Evolutionary conservation across 2,329 filamentous ascomycete species (phyloP).

Genomic region (Huntiella omanensis): DNA sequence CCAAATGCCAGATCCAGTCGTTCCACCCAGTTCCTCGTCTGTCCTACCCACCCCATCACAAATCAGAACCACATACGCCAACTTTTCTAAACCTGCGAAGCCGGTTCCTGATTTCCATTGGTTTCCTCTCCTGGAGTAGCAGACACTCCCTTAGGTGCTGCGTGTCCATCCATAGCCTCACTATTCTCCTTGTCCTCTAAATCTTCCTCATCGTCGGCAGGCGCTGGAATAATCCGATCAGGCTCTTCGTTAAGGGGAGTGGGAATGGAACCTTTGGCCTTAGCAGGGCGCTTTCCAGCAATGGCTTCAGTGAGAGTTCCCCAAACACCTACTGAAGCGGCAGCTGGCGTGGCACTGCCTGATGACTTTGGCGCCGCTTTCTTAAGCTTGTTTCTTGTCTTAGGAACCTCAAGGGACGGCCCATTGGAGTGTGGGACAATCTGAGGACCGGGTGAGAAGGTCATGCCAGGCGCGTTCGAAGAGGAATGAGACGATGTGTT

Average conservation of each 20-base stretch:
- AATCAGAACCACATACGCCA: too few relatives aligned
- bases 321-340: constrained; percentile 18
- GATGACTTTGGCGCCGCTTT: background rate
- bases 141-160: too few relatives aligned
- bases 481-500: background rate
- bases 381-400: background rate
- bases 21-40: too few relatives aligned
- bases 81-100: too few relatives aligned
- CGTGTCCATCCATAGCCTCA: background rate
- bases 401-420: constrained; percentile 1
- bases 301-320: constrained; percentile 36
- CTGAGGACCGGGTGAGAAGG: background rate
- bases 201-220: background rate
- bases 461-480: background rate
- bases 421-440: background rate
- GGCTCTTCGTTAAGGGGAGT: too few relatives aligned
- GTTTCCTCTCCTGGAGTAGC: too few relatives aligned
- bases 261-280: background rate
- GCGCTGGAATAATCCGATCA: background rate
- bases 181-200: background rate
- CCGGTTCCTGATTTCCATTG: too few relatives aligned
- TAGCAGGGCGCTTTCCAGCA: constrained; percentile 22
- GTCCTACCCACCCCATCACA: too few relatives aligned
- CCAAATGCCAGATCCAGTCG: too few relatives aligned
- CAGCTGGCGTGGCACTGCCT: background rate